Evolutionary conservation across 1,284 basidiomycete genomes (phyloP), one percentile per base, ranked within the genome.

Genomic region (Malassezia arunalokei): DNA sequence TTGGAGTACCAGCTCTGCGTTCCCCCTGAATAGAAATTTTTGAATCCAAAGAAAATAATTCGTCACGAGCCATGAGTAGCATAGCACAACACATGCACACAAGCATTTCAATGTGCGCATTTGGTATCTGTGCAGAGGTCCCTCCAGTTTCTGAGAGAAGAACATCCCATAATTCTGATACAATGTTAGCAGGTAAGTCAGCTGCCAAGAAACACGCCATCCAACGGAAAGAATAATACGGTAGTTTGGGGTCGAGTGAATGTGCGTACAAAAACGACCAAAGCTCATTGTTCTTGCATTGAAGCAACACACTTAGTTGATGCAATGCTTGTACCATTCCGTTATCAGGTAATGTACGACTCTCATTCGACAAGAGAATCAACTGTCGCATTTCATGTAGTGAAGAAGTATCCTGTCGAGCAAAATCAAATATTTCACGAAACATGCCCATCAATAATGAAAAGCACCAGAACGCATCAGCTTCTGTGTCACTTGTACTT

Each of bases 401-500:
- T 59, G 47, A 66, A 49, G 6, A 58, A n/a, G 6, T 32, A 15
- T 43, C n/a, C 5, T 15, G 27, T 8, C 15, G 11, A 7, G 64
- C 68, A 40, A 69, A 71, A 27, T 71, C 68, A 51, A 64, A 73
- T 12, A 71, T 49, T 31, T 71, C 68, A n/a, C 66, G 57, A 44
- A 71, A 55, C 32, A 66, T 62, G 33, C 64, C 70, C 29, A 71
- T 52, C 33, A 73, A 40, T 8, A 58, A 47, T 1, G 67, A 70
- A 40, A 71, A 73, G 54, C 66, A 69, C 70, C 70, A 73, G 53
- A 73, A 71, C 1, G 67, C 65, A 40, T 73, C 70, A 1, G 70
- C 70, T 41, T 73, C 70, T 31, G 58, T 57, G 32, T 35, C 52
- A 35, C 20, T 56, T 54, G 49, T 55, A 14, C 27, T 28, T 6